Base-by-base conservation (phyloP, 306 rosid genomes). In the Cucurbita pepo region DNA sequence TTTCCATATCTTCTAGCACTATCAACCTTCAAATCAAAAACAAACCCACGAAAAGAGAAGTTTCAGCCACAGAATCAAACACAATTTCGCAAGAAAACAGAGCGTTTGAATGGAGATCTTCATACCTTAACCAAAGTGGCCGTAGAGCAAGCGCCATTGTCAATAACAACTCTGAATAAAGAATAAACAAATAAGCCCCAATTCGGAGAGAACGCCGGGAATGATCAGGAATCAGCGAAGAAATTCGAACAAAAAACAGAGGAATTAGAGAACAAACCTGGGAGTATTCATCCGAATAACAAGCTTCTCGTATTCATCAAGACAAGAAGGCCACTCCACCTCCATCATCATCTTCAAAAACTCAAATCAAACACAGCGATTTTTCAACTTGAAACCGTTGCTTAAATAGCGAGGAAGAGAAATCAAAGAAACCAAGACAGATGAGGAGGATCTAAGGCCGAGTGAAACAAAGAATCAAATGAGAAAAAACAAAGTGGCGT, bases 1-100 rank as follows among this genome's bases (percentile, higher is more conserved):
- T 86, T 91, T 47, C 95, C 95, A 80, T 85, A 87, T 72, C 92
- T 90, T 86, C 99, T 86, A 34, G 95, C 96, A 59, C 99, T 94
- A 56, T 91, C 97, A 61, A 94, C 92, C 98, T 93, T 77, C 21
- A 16, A 77, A 79, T 50, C 57, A 77, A 47, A 71, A 36, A 59
- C 34, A 12, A 4, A 16, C n/a, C 48, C 41, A 51, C 22, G 56
- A 71, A 58, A 73, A 73, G 9, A 6, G 7, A 34, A 55, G 12
- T 52, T 30, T 37, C 50, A 74, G 16, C 12, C 8, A 60, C 53
- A 3, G 43, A 74, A 45, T 30, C 57, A 25, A 47, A 25, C 8
- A 7, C 4, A 4, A 58, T 56, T 22, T 44, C 40, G 21, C 4
- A 44, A 44, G 12, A 15, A 21, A 18, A 60, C 10, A 48, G 41